Base-by-base conservation (phyloP, 805 yeast species). In the Kodamaea hsintzibuensis region DNA sequence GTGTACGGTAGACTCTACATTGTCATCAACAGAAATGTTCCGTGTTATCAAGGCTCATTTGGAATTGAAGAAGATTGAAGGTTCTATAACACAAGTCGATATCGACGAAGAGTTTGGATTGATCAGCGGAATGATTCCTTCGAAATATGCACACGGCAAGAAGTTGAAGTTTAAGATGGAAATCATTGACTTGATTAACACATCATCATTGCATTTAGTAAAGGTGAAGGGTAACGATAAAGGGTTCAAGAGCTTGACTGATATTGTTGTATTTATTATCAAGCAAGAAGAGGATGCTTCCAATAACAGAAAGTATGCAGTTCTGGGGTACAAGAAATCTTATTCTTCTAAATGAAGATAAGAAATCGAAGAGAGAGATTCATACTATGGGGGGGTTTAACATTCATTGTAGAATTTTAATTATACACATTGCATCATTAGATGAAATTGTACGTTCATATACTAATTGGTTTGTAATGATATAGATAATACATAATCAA, bases 51-150 rank as follows among this genome's bases (percentile, higher is more conserved):
- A 69, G 52, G 70, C 70, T 50, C 79, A 80, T 7, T 63, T 81
- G 51, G 74, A 72, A 56, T 64, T 80, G 61, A 79, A 80, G 60
- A 66, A 72, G 52, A 72, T 78, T 51, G 84, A 81, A 62, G 85
- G 85, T 0, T 72, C 84, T 2, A 71, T 81, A 9, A 63, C 67
- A 14, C 68, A 70, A 22, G 76, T 76, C 12, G 72, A 71, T 2
- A 67, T 79, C 39, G 79, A 74, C 53, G 79, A 77, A 50, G 77
- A 72, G 51, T 72, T 73, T 56, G 76, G 79, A 3, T 57, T 71
- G 13, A 73, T 81, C 17, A 71, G 70, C 54, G 83, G 84, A 1
- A 67, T 71, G 14, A 73, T 81, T 13, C 83, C 84, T n/a, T 63
- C 79, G 12, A 70, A 71, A 40, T 78, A 67, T 59, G 76, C 82